Base-by-base conservation (phyloP, 2,329 filamentous ascomycete species). In the Talaromyces atroroseus region DNA sequence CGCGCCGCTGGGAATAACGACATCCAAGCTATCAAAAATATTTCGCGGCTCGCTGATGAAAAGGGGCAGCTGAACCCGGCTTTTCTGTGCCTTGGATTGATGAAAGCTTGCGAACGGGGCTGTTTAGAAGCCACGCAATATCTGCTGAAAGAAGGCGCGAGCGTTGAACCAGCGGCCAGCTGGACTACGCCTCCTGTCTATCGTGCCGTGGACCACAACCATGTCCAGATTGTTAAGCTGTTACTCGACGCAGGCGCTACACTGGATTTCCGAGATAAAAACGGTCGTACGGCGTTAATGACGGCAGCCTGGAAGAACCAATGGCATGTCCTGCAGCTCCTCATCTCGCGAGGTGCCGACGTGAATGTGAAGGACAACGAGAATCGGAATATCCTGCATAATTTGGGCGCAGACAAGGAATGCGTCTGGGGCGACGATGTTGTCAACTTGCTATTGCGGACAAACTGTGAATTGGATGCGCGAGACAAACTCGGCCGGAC, bases 401-500 rank as follows among this genome's bases (percentile, higher is more conserved):
- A 75, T 56, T 63, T 78, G 36, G 75, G 74, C 1, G 73, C 74
- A 12, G 75, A 77, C 61, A 72, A 77, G 57, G 69, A 74, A 57
- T 76, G 73, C 57, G 74, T 78, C 38, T 80, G 77, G 77, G 75
- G 73, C 1, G 67, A 75, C 29, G 72, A 77, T 58, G 72, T 78
- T 18, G 70, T 79, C 18, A 64, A 68, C 16, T 55, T 75, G 50
- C 58, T 80, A 38, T 59, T 79, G 48, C 61, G 65, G 20, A 72
- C 71, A 4, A 65, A 69, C 21, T 74, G 75, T 57, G 62, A 66
- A 11, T 65, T 79, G 29, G 75, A 78, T 59, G 73, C 71, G 0
- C 68, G 70, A 26, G 77, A 80, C 62, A 71, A 73, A 52, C 64
- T 78, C 21, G 77, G 77, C 10, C 74, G 82, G 12, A 81, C 79